Evolutionary conservation across 2,329 filamentous ascomycete species (phyloP), one percentile per base, ranked within the genome.

Genomic region (Helotiales sp.): DNA sequence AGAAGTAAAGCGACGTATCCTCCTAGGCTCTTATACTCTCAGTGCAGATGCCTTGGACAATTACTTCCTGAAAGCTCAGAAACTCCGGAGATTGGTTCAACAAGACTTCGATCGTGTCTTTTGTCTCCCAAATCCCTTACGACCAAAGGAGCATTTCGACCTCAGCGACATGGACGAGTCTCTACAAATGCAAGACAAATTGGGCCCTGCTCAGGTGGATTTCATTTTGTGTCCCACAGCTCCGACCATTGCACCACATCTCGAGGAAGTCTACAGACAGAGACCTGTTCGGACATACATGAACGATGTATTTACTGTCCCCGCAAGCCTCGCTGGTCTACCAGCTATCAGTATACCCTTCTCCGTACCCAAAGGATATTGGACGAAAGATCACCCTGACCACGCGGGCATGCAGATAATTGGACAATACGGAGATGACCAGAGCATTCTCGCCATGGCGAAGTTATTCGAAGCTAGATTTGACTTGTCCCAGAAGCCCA

Each of bases 281-380:
- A 79, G 75, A 46, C 77, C 81, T 9, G 57, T 96, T n/a, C 86
- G 93, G 66, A 83, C 83, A 1, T 98, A 97, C 70, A 89, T 90
- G 79, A 96, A 95, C 69, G 95, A 99, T 74, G 88, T 98, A 1
- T 93, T 98, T 67, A 98, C 95, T 0, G 93, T 99, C 1, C 95
- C 95, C 1, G 92, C 93, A 2, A 97, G 92, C 74, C 77, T 99
- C 63, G 95, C 93, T 0, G 95, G 95, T 0, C 76, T 99, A 55
- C 95, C 95, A 2, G 90, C 93, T 10, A 83, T 97, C 51, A 97
- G 89, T 65, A 80, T 99, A 10, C 93, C 95, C 0, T 88, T 62
- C 72, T 24, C 42, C 22, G 5, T 71, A 2, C 60, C 61, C 19
- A 59, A 66, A 1, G 62, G 65, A 7, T 66, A 64, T 5, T 69